phyloP scores from a whole-genome alignment of 495 filamentous ascomycete species.

The Chlorociboria aeruginascens region DNA sequence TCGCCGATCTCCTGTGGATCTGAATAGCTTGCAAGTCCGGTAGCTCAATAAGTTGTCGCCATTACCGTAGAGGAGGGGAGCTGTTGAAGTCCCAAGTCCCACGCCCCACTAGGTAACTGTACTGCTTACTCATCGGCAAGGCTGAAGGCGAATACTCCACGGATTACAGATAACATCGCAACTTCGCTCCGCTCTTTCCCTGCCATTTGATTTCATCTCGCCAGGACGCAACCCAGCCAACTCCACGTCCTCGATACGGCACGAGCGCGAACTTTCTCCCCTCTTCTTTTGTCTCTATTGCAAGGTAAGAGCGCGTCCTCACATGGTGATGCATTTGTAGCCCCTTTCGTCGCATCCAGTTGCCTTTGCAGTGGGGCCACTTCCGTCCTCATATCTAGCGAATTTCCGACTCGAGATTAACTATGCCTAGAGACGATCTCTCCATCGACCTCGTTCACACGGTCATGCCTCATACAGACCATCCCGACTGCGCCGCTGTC shows the following conservation, averaged over 20 bases:
- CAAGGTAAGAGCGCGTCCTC: not conserved
- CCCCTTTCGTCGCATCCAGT: not conserved
- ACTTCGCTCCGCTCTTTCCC: not conserved
- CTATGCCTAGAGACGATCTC: constrained; percentile 45
- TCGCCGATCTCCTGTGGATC: no score
- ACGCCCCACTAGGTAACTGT: no score
- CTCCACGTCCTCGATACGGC: not conserved
- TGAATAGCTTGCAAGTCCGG: no score
- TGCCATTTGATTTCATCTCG: constrained; percentile 7
- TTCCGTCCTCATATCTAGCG: not conserved
- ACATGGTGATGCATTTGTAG: not conserved
- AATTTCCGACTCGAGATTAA: constrained; percentile 15
- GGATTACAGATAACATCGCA: no score
- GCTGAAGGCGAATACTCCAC: not conserved
- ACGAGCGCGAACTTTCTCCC: constrained; percentile 1
- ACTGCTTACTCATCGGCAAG: not conserved
- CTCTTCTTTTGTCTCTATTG: constrained; percentile 3
- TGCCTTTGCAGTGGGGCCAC: no score
- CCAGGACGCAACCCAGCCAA: constrained; percentile 1
- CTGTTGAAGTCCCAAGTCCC: not conserved
- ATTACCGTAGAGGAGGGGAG: not conserved
- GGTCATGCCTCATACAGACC: constrained; percentile 37
- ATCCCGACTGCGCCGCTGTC: constrained; percentile 69
- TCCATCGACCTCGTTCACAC: constrained; percentile 40
- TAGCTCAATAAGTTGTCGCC: not conserved